A percentile compares a stretch with the other conserved stretches of the same genome.
These are phyloP conservation scores for Beauveria bassiana DNA, from an alignment of 2,329 filamentous ascomycete genomes.

Conservation along the genomic window DNA sequence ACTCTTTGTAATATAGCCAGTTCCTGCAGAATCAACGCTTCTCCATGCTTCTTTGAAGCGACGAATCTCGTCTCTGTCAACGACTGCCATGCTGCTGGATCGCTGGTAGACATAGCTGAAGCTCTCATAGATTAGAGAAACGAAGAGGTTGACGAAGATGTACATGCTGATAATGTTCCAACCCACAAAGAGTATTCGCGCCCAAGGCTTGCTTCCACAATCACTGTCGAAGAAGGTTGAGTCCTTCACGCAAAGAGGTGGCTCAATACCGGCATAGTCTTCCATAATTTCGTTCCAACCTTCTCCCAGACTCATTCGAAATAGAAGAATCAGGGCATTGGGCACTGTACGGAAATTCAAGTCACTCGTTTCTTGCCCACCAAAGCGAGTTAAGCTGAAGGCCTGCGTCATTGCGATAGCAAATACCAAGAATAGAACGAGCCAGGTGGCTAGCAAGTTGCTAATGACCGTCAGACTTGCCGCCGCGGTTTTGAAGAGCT, in stretches of 20 bases:
- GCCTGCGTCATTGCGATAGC: slow-evolving; percentile 94
- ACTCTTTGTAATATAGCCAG: slow-evolving; percentile 84
- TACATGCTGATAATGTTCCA: slow-evolving; percentile 99
- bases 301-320: slow-evolving; percentile 87
- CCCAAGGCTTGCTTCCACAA: slow-evolving; percentile 87
- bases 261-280: slow-evolving; percentile 74
- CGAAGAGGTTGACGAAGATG: slow-evolving; percentile 96
- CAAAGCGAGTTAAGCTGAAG: slow-evolving; percentile 90
- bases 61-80: slow-evolving; percentile 88
- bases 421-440: slow-evolving; percentile 92
- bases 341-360: slow-evolving; percentile 91
- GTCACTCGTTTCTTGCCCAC: slow-evolving; percentile 61
- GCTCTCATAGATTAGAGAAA: slow-evolving; percentile 97
- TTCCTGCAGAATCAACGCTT: slow-evolving; percentile 84
- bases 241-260: slow-evolving; percentile 71
- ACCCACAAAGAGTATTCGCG: slow-evolving; percentile 78
- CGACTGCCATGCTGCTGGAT: slow-evolving; percentile 82
- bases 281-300: slow-evolving; percentile 98
- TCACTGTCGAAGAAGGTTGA: slow-evolving; percentile 76
- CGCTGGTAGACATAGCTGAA: slow-evolving; percentile 99
- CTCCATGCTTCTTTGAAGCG: slow-evolving; percentile 99
- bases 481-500: slow-evolving; percentile 96
- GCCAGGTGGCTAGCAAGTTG: slow-evolving; percentile 92
- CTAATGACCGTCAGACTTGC: slow-evolving; percentile 85
- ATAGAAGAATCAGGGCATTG: slow-evolving; percentile 86